A percentile compares a stretch with the other conserved stretches of the same genome.
Conservation (phyloP, 192 early-diverging fungal genomes). For the Gryganskiella cystojenkinii region DNA sequence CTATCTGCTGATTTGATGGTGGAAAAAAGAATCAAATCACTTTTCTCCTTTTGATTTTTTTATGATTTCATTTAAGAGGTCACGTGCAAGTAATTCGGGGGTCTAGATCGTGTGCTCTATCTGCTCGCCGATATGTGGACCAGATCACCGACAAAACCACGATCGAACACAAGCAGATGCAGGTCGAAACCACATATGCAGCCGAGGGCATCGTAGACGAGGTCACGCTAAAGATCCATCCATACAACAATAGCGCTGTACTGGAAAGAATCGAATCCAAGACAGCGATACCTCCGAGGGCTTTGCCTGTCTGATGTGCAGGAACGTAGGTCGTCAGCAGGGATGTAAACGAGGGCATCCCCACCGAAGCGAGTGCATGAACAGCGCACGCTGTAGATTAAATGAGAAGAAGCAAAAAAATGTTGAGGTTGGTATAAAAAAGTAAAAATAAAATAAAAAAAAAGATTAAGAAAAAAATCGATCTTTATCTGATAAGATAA, state of each 20-base stretch:
- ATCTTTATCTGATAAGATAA: neutral
- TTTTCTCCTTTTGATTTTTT: no score
- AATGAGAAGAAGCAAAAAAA: neutral
- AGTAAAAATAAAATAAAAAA: neutral
- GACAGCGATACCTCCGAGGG: conserved; percentile 15
- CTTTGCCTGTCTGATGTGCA: conserved; percentile 19
- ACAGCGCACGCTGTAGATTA: conserved; percentile 1
- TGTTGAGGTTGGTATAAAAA: neutral
- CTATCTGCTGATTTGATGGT: conserved; percentile 18
- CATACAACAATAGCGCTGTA: conserved; percentile 3
- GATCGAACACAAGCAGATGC: neutral
- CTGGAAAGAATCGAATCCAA: conserved; percentile 5
- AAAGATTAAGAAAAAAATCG: no score
- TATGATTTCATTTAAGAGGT: no score
- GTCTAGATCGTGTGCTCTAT: neutral
- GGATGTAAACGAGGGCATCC: neutral
- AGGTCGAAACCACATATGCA: conserved; percentile 11
- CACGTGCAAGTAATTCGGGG: neutral
- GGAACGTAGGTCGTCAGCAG: conserved; percentile 22
- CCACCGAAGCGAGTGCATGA: conserved; percentile 12
- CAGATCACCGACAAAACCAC: neutral
- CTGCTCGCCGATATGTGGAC: neutral
- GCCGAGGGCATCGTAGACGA: conserved; percentile 7
- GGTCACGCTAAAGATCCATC: conserved; percentile 13
- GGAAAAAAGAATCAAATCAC: conserved; percentile 3